Percentiles rank a stretch among this genome's conserved stretches.
Conservation (phyloP, 257 asterid species). For the Paraleonurus japonicus region DNA sequence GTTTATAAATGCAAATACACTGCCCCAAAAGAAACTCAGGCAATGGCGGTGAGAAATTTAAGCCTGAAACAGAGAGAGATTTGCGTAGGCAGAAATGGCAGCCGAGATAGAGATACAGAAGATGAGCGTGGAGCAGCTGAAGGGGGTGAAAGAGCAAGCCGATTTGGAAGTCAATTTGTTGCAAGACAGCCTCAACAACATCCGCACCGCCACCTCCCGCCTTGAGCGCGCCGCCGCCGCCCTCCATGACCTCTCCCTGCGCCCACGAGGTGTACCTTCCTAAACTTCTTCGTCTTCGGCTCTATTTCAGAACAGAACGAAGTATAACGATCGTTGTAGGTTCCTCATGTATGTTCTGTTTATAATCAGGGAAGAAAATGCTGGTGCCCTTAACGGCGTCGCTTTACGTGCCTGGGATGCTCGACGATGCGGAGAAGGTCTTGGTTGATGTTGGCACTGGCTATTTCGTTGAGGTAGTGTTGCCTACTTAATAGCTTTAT, state of each 20-base stretch:
- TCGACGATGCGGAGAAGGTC: conserved; percentile 86
- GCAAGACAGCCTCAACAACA: conserved; percentile 82
- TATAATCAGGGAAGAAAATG: conserved; percentile 70
- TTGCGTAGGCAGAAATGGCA: conserved; percentile 27
- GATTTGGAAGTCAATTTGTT: conserved; percentile 79
- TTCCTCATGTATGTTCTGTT: neutral
- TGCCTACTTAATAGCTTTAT: neutral
- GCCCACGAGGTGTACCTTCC: conserved; percentile 56
- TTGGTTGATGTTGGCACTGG: conserved; percentile 96
- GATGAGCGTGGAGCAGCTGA: conserved; percentile 76
- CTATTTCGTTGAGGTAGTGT: conserved; percentile 73
- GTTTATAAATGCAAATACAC: neutral
- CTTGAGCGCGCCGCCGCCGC: conserved; percentile 82
- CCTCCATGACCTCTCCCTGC: conserved; percentile 76
- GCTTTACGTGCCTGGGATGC: conserved; percentile 76
- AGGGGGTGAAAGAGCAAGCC: conserved; percentile 74
- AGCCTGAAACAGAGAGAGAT: neutral
- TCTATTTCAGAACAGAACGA: neutral
- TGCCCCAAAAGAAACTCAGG: neutral
- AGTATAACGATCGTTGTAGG: neutral
- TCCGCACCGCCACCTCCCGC: conserved; percentile 81
- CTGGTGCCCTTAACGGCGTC: conserved; percentile 91
- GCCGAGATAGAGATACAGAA: conserved; percentile 67
- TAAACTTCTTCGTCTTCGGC: neutral
- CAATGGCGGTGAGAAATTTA: neutral